These are phyloP conservation scores for Paramecium tetraurelia DNA, from an alignment of 73 alveolate species.

Conservation along the genomic window DNA sequence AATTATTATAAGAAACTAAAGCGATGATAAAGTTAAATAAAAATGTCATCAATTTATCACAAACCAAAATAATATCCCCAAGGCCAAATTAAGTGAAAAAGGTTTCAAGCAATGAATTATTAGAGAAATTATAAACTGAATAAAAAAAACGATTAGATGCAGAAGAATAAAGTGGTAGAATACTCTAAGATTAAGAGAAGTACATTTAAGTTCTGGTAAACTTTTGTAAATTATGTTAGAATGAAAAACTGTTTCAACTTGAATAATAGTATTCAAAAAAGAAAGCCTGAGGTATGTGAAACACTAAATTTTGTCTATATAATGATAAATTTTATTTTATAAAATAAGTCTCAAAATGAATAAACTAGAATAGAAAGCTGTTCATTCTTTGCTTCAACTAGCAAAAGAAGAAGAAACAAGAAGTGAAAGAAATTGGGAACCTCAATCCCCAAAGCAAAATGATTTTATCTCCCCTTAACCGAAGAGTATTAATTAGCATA, in stretches of 20 bases:
- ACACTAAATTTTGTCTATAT: not conserved
- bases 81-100: not conserved
- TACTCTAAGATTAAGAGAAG: not conserved
- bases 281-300: not conserved
- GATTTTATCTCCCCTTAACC: not conserved
- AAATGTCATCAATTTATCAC: not conserved
- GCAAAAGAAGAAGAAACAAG: not conserved
- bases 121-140: not conserved
- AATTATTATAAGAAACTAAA: not conserved
- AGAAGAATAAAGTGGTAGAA: not conserved
- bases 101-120: not conserved
- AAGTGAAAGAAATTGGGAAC: not conserved
- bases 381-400: not conserved
- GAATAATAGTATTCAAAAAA: not conserved
- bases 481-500: not conserved
- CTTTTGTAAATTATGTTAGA: not conserved
- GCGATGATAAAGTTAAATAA: not conserved
- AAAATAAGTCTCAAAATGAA: not conserved
- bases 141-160: slow-evolving; percentile 2
- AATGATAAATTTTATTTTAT: not conserved
- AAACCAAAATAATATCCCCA: not conserved
- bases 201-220: not conserved
- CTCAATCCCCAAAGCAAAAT: not conserved
- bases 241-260: not conserved
- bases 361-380: not conserved